Percentiles rank a stretch among this genome's conserved stretches.
Evolutionary conservation across 2,329 filamentous ascomycete genomes (phyloP).

Genomic region (Fusarium ramigenum): DNA sequence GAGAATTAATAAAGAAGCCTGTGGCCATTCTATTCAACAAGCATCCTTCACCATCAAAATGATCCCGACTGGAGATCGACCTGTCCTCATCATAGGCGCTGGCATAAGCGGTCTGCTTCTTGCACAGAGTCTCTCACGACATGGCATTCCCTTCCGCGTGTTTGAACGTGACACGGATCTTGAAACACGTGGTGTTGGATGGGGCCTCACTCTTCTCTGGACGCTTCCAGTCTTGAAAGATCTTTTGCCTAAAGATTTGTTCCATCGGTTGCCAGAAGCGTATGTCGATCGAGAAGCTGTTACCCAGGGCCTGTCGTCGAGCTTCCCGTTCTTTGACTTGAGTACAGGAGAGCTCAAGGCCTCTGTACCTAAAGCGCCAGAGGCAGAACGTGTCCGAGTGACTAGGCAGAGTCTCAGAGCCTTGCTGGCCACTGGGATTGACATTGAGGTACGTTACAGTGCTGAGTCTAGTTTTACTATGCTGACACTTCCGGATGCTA

Average conservation of each 20-base stretch:
- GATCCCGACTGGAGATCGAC: conserved; percentile 15
- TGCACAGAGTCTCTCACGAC: conserved; percentile 47
- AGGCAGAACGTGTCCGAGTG: conserved; percentile 58
- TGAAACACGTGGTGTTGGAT: conserved; percentile 61
- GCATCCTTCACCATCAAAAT: background rate
- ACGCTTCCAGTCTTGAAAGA: conserved; percentile 61
- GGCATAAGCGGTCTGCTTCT: conserved; percentile 51
- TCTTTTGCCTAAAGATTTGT: conserved; percentile 59
- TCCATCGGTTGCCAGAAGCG: conserved; percentile 56
- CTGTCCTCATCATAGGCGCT: conserved; percentile 50
- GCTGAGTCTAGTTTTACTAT: accelerated
- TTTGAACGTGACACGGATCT: conserved; percentile 63
- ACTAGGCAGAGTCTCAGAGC: conserved; percentile 56
- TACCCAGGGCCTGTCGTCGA: conserved; percentile 55
- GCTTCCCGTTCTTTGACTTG: conserved; percentile 66
- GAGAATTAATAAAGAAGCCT: background rate
- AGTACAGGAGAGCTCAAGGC: conserved; percentile 55
- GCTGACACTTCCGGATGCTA: conserved; percentile 19
- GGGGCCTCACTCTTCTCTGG: conserved; percentile 73
- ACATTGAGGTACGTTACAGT: conserved; percentile 52
- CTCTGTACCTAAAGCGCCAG: conserved; percentile 55
- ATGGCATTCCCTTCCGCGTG: conserved; percentile 55
- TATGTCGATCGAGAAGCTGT: conserved; percentile 65
- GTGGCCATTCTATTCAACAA: accelerated
- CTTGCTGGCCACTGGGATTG: conserved; percentile 56